These are phyloP conservation scores for Solanum chiquidenum DNA, from an alignment of 257 asterid species.

Conservation along the genomic window DNA sequence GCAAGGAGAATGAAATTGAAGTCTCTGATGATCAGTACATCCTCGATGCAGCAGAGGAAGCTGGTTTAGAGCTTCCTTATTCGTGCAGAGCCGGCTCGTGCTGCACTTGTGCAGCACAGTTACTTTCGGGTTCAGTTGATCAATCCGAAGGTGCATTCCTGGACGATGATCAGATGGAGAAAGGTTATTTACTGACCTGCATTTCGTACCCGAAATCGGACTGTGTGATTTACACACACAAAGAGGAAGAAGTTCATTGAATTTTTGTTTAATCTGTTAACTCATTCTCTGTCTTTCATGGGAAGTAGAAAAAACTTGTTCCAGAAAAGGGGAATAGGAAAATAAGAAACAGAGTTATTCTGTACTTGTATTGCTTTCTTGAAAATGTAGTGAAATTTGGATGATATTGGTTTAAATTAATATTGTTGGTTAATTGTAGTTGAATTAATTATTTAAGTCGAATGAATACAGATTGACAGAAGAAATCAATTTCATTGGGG, in stretches of 20 bases:
- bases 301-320: neutral
- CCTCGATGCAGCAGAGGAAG: conserved; percentile 31
- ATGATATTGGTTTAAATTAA: neutral
- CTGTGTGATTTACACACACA: conserved; percentile 30
- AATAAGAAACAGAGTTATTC: neutral
- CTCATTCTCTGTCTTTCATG: neutral
- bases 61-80: conserved; percentile 30
- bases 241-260: conserved; percentile 27
- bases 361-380: neutral
- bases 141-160: conserved; percentile 40
- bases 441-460: neutral
- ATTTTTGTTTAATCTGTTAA: neutral
- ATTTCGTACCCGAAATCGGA: conserved; percentile 28
- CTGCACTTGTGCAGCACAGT: conserved; percentile 26
- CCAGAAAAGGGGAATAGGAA: neutral
- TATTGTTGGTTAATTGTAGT: neutral
- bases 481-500: neutral
- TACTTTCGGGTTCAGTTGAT: conserved; percentile 22
- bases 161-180: conserved; percentile 18
- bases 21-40: conserved; percentile 28
- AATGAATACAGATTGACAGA: neutral
- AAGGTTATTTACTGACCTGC: conserved; percentile 29
- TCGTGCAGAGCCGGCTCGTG: conserved; percentile 41
- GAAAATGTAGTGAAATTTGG: neutral
- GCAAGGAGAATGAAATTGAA: conserved; percentile 16